Conservation (phyloP, 768 basidiomycete species). For the Pulveroboletus sp. region DNA sequence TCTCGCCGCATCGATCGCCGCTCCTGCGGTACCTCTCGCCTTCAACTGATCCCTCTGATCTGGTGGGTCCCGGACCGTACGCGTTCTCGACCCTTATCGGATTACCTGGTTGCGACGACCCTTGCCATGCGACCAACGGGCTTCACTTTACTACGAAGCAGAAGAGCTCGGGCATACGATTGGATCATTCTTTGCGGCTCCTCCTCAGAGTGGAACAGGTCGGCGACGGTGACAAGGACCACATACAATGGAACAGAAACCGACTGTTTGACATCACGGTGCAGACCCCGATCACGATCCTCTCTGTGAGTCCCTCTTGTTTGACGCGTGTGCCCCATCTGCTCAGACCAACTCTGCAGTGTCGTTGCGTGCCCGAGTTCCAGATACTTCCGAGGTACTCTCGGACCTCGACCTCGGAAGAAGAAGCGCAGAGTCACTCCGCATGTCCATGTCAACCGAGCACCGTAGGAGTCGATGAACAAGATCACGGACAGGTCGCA, state of each 20-base stretch:
- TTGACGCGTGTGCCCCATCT: neutral
- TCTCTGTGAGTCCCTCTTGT: slow-evolving; percentile 59
- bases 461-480: neutral
- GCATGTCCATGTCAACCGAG: slow-evolving; percentile 44
- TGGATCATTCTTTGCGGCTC: slow-evolving; percentile 78
- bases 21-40: slow-evolving; percentile 15
- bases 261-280: slow-evolving; percentile 87
- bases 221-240: slow-evolving; percentile 63
- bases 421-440: neutral
- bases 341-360: slow-evolving; percentile 48
- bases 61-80: slow-evolving; percentile 29
- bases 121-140: slow-evolving; percentile 13
- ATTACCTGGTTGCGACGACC: slow-evolving; percentile 16
- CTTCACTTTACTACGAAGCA: slow-evolving; percentile 73
- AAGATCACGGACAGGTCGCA: slow-evolving; percentile 24
- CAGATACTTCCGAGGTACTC: slow-evolving; percentile 76
- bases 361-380: slow-evolving; percentile 79
- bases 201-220: slow-evolving; percentile 71
- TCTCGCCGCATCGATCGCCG: slow-evolving; percentile 30
- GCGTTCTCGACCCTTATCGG: slow-evolving; percentile 11
- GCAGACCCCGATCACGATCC: slow-evolving; percentile 81
- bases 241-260: slow-evolving; percentile 61
- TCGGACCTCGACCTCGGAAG: slow-evolving; percentile 30
- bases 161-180: slow-evolving; percentile 61
- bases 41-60: slow-evolving; percentile 18